Evolutionary conservation across 768 basidiomycete genomes (phyloP), one percentile per base, ranked within the genome.

Genomic region (Leccinum obscurum): DNA sequence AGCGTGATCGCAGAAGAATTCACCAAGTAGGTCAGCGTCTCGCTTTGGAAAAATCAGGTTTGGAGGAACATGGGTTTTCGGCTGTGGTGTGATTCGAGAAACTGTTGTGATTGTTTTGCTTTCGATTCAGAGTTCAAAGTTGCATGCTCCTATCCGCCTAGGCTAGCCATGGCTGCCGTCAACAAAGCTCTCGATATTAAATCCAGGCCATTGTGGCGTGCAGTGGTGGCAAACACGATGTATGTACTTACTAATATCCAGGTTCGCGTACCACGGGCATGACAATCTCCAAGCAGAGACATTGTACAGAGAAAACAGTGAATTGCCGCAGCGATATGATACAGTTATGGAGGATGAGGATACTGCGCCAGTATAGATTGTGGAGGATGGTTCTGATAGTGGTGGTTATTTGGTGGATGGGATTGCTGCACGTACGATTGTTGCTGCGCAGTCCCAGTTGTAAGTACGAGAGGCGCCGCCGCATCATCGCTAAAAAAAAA

Each of bases 401-500:
- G 54, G 30, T 54, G 66, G 30, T 64, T 44, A 20, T 59, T 54
- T 22, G 61, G n/a, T 34, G 51, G 61, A 28, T 63, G 57, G 0
- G 57, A 28, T 44, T 54, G 65, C 26, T 63, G 67, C 34, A 26
- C 39, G 20, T 65, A 52, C 7, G 9, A 51, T 13, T 54, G 65
- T 13, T 56, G 63, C 7, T 62, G 65, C 28, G 54, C 3, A 20
- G 53, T 20, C 32, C 52, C 3, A n/a, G 54, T n/a, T n/a, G 67
- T 56, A 10, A 58, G 46, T 14, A 68, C 24, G 22, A 70, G 58
- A 17, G 64, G 62, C 3, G 54, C 53, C 24, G 66, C 62, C 22
- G 64, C 71, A 52, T 75, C 72, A 17, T 75, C 73, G 14, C 72
- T 73, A 20, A 11, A 59, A 54, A 22, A 54, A 22, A 22, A n/a